These are phyloP conservation scores for Lyophyllum semitale DNA, from an alignment of 768 basidiomycete species.

Conservation along the genomic window DNA sequence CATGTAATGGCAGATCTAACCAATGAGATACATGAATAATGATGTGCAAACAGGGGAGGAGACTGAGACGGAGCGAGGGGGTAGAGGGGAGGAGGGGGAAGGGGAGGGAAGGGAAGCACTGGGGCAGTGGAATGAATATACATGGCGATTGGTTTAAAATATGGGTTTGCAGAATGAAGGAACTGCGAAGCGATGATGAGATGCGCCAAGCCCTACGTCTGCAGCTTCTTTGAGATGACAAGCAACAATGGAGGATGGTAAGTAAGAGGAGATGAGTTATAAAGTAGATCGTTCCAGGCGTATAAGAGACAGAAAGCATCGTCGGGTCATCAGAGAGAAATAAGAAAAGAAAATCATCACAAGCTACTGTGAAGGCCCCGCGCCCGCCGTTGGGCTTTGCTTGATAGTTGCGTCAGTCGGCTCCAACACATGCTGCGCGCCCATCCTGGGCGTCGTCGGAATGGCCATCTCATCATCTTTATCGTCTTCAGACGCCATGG, in stretches of 20 bases:
- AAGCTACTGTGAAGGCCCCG: not conserved
- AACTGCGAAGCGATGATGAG: not conserved
- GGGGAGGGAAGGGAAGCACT: not conserved
- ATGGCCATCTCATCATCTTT: conserved; percentile 5
- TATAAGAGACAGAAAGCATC: not conserved
- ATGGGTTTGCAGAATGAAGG: not conserved
- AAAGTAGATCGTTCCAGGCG: not conserved
- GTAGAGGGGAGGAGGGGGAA: not conserved
- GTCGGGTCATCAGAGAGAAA: not conserved
- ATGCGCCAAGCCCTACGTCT: not conserved
- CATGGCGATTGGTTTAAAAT: not conserved
- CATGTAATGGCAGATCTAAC: not conserved
- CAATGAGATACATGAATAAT: not conserved
- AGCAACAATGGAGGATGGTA: not conserved
- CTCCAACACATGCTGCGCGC: conserved; percentile 4
- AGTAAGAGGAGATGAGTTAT: not conserved
- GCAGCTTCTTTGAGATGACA: not conserved
- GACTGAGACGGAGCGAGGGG: not conserved
- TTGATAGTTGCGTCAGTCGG: conserved; percentile 4
- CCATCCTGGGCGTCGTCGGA: conserved; percentile 17
- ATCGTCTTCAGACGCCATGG: conserved; percentile 18
- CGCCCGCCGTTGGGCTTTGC: not conserved
- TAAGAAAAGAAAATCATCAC: not conserved
- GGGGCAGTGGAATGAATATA: not conserved
- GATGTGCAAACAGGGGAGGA: not conserved